phyloP scores from a whole-genome alignment of 345 rosid species.

The Salix purpurea region DNA sequence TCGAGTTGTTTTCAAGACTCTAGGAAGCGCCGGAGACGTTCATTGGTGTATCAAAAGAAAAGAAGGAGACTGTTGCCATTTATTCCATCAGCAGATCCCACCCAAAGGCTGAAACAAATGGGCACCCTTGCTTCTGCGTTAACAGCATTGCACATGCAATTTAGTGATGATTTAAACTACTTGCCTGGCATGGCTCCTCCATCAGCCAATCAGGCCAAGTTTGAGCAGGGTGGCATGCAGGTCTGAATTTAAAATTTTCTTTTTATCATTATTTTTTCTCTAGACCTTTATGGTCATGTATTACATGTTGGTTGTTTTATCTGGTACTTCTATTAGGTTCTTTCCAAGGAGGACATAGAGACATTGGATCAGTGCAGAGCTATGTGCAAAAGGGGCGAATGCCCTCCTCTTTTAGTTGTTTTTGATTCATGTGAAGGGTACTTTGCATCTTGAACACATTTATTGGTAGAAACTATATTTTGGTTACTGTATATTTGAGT shows the following conservation, averaged over 20 bases:
- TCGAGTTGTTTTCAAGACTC: conserved; percentile 31
- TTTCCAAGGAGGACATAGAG: conserved; percentile 74
- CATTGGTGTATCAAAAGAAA: conserved; percentile 76
- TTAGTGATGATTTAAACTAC: conserved; percentile 62
- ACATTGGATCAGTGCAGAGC: conserved; percentile 63
- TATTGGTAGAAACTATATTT: conserved; percentile 7
- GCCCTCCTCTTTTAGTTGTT: conserved; percentile 78
- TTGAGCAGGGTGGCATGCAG: conserved; percentile 92
- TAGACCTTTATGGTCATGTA: neutral
- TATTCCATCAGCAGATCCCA: conserved; percentile 65
- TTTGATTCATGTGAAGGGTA: conserved; percentile 92
- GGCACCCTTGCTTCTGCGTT: conserved; percentile 81
- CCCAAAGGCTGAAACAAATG: conserved; percentile 63
- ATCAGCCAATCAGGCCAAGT: conserved; percentile 65
- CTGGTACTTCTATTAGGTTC: conserved; percentile 38
- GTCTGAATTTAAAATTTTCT: conserved; percentile 25
- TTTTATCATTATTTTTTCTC: neutral
- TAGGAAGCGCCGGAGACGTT: conserved; percentile 61
- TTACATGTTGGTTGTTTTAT: neutral
- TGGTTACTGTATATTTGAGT: neutral
- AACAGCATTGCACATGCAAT: conserved; percentile 60
- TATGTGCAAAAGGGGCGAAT: conserved; percentile 72
- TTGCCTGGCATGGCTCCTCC: conserved; percentile 63
- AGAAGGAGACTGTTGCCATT: conserved; percentile 65
- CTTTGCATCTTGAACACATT: conserved; percentile 11